These are phyloP conservation scores for Penicillium lividum DNA, from an alignment of 495 filamentous ascomycete species.

Conservation along the genomic window DNA sequence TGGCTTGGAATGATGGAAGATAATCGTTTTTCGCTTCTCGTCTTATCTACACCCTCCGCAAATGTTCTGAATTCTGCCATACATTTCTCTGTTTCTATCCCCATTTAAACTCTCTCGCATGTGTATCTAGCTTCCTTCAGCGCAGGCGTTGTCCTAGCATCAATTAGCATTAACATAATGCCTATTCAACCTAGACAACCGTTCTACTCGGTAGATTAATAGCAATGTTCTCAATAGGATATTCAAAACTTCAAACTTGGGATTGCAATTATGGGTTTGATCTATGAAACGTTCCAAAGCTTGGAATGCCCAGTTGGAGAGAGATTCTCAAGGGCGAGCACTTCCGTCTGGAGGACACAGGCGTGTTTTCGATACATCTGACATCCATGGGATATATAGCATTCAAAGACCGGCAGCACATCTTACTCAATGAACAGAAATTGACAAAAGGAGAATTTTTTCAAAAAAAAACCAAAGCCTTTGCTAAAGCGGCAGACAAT, in stretches of 20 bases:
- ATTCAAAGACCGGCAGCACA: background rate
- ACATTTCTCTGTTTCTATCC: conserved; percentile 9
- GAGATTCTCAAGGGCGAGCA: too few species aligned
- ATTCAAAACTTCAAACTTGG: background rate
- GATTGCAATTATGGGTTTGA: background rate
- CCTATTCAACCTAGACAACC: conserved; percentile 17
- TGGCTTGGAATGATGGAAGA: conserved; percentile 6
- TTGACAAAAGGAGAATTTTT: conserved; percentile 18
- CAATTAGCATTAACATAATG: conserved; percentile 35
- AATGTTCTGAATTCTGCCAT: conserved; percentile 11
- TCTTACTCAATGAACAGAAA: background rate
- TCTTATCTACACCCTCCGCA: background rate
- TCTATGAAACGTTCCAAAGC: too few species aligned
- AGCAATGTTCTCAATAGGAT: too few species aligned
- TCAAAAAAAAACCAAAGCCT: conserved; percentile 2
- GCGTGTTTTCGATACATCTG: too few species aligned
- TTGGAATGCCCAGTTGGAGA: too few species aligned
- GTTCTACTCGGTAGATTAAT: background rate
- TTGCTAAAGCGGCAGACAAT: conserved; percentile 13
- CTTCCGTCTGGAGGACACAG: too few species aligned
- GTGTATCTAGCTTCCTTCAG: conserved; percentile 36
- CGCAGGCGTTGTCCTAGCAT: conserved; percentile 37
- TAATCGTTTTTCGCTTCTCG: conserved; percentile 5
- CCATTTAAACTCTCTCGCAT: conserved; percentile 10
- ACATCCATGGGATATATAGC: background rate